Conservation (phyloP, 768 basidiomycete species). For the Pleurotus cornucopiae region DNA sequence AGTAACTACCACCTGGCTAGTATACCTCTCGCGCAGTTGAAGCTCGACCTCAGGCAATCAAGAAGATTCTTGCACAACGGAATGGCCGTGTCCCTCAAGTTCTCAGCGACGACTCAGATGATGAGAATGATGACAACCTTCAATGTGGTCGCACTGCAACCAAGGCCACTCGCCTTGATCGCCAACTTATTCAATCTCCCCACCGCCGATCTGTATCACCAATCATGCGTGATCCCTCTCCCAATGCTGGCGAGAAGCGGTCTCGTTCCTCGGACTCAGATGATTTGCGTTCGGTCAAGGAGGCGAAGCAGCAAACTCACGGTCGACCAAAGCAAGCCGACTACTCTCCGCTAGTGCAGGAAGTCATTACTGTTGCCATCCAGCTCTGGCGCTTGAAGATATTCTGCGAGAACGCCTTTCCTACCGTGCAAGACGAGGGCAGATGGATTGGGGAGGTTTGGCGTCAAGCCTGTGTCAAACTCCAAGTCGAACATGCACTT, state of each 20-base stretch:
- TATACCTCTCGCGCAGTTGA: background rate
- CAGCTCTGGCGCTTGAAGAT: conserved; percentile 1
- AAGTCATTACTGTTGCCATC: conserved; percentile 8
- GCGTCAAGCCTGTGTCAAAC: background rate
- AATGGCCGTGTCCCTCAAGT: background rate
- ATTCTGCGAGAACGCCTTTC: conserved; percentile 4
- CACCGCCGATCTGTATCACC: background rate
- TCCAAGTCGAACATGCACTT: background rate
- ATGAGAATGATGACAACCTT: background rate
- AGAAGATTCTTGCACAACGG: conserved; percentile 8
- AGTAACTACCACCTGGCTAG: background rate
- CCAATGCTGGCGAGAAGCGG: background rate
- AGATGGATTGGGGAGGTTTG: conserved; percentile 2
- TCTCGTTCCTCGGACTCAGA: background rate
- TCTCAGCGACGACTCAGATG: background rate
- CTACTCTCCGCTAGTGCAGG: conserved; percentile 11
- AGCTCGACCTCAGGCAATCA: conserved; percentile 1
- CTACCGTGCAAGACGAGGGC: background rate
- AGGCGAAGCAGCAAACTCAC: background rate
- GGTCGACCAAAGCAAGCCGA: conserved; percentile 13
- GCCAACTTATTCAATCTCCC: background rate
- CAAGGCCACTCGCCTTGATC: background rate
- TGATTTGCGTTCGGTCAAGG: background rate
- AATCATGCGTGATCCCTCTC: too few species aligned
- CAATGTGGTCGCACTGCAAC: background rate